Evolutionary conservation across 2,329 filamentous ascomycete species (phyloP), one percentile per base, ranked within the genome.

Genomic region (Alternaria panax): DNA sequence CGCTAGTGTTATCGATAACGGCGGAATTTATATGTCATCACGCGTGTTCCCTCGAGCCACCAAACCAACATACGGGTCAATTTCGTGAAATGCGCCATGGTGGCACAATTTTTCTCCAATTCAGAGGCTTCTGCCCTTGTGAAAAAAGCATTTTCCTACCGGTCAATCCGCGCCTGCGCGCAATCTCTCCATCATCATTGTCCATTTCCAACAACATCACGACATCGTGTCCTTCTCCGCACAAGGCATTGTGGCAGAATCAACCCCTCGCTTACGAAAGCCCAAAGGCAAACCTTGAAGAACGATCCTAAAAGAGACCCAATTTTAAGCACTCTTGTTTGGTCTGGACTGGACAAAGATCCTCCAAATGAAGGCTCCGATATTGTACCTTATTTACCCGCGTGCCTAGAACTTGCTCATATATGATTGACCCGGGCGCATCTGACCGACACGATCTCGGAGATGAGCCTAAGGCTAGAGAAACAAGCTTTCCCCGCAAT

Each of bases 401-500:
- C 56, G 54, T 30, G 58, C 60, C 67, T 61, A 71, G 65, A 73
- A 65, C 64, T 30, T 51, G 60, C 60, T 57, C 63, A 53, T 57
- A 57, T 27, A 28, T 45, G 54, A 43, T 54, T 46, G 50, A 12
- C 50, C 57, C 40, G 30, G 62, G 62, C 54, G 66, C 64, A 36
- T 69, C 63, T 66, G 60, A 64, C 62, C 60, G 58, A 45, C 48
- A 47, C 46, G 28, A 62, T 59, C 60, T 59, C 60, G 54, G 54
- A 24, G 36, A 54, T 24, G 47, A 54, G 60, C 56, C 63, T 58
- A 63, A 61, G 60, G 54, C 62, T 51, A 51, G 57, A 54, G 53
- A 34, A 68, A 60, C 56, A 73, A 73, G 71, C 70, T 70, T 73
- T 73, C 65, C 70, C 71, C 66, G 69, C 69, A 69, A 67, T 73